These are phyloP conservation scores for Saccharomycopsis synnaedendra DNA, from an alignment of 805 yeast species.

Conservation along the genomic window DNA sequence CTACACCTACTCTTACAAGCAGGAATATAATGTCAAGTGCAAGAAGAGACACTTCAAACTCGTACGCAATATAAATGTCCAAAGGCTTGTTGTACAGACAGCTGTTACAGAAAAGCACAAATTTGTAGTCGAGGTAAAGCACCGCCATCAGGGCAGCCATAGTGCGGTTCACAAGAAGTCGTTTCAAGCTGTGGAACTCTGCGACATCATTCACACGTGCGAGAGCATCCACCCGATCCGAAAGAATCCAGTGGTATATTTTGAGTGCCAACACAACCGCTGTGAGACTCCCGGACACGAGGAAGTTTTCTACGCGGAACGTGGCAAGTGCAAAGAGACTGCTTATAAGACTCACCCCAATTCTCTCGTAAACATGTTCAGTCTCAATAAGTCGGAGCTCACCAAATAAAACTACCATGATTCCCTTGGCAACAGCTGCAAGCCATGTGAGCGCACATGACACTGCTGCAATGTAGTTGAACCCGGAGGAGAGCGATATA, in stretches of 20 bases:
- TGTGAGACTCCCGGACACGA: constrained; percentile 31
- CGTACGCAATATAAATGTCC: constrained; percentile 51
- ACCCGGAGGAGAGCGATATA: constrained; percentile 39
- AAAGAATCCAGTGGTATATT: constrained; percentile 67
- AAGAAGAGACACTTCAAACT: constrained; percentile 63
- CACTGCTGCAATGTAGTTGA: constrained; percentile 29
- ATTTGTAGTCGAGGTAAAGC: constrained; percentile 33
- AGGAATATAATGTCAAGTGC: constrained; percentile 40
- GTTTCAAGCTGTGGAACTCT: constrained; percentile 15
- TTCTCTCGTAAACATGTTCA: constrained; percentile 60
- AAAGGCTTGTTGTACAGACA: constrained; percentile 34
- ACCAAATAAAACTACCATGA: constrained; percentile 57
- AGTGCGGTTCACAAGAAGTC: constrained; percentile 16
- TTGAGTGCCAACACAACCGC: constrained; percentile 38
- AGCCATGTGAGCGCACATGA: constrained; percentile 33
- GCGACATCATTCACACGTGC: constrained; percentile 23
- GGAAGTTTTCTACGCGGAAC: constrained; percentile 35
- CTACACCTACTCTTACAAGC: constrained; percentile 35
- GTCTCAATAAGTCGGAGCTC: constrained; percentile 61
- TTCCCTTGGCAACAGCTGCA: constrained; percentile 31
- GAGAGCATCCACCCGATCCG: constrained; percentile 36
- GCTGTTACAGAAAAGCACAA: constrained; percentile 16
- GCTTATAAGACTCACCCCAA: constrained; percentile 54
- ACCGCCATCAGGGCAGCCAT: constrained; percentile 1
- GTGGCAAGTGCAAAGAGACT: constrained; percentile 46